A percentile compares a stretch with the other conserved stretches of the same genome.
Conservation (phyloP, 331 rosid species). For the Acacia pycnantha region DNA sequence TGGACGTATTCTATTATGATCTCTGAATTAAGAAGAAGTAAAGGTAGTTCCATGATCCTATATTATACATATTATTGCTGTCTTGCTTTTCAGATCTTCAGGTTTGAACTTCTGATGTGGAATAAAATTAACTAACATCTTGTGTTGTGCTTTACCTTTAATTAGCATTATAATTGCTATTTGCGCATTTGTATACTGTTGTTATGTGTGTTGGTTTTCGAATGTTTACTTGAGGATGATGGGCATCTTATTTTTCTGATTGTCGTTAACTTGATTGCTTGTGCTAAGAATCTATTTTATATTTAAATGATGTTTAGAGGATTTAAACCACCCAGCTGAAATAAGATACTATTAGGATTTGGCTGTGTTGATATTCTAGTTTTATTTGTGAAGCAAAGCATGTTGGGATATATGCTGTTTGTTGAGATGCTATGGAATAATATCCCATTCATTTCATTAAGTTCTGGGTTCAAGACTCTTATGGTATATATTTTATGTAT, state of each 20-base stretch:
- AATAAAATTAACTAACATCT: slow-evolving; percentile 12
- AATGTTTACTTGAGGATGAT: background rate
- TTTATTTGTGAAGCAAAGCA: background rate
- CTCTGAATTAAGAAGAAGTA: slow-evolving; percentile 99
- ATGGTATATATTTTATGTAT: background rate
- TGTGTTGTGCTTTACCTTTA: background rate
- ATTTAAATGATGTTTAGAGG: background rate
- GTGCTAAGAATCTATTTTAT: background rate
- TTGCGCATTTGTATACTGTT: background rate
- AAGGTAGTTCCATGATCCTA: slow-evolving; percentile 98
- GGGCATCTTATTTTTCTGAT: slow-evolving; percentile 4
- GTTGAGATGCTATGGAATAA: background rate
- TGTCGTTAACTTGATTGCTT: background rate
- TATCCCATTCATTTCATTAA: background rate
- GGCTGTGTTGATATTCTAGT: background rate
- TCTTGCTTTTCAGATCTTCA: slow-evolving; percentile 45
- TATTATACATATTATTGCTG: slow-evolving; percentile 57
- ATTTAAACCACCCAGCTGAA: background rate
- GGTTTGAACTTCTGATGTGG: slow-evolving; percentile 39
- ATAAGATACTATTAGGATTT: background rate
- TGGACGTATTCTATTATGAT: slow-evolving; percentile 97
- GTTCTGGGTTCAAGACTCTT: background rate
- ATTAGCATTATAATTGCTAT: background rate
- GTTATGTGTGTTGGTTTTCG: slow-evolving; percentile 11
- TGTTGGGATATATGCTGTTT: background rate